Conservation (phyloP, 495 filamentous ascomycete species). For the Tricharina praecox region DNA sequence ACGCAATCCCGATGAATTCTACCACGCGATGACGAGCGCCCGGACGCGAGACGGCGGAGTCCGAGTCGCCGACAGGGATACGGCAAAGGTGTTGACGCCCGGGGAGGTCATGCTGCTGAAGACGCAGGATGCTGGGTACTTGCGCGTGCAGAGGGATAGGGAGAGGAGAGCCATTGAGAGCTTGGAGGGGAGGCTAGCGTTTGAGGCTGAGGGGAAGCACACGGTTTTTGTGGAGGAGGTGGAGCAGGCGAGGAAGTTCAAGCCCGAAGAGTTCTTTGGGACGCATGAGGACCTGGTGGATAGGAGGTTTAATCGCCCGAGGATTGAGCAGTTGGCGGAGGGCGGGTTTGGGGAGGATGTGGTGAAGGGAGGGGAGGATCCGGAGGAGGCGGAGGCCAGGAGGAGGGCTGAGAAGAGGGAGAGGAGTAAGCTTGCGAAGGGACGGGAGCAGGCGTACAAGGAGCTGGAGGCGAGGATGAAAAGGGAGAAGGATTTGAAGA, state of each 20-base stretch:
- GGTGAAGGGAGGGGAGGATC: conserved; percentile 8
- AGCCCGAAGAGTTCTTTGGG: conserved; percentile 27
- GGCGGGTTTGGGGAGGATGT: conserved; percentile 4
- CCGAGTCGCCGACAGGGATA: conserved; percentile 37
- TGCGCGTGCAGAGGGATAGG: conserved; percentile 49
- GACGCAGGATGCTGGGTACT: conserved; percentile 85
- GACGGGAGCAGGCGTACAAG: conserved; percentile 33
- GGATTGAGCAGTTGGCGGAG: conserved; percentile 15
- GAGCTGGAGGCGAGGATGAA: conserved; percentile 49
- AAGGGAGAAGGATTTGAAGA: conserved; percentile 50
- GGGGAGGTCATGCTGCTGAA: conserved; percentile 77
- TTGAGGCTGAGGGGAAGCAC: conserved; percentile 2
- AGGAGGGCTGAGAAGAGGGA: conserved; percentile 36
- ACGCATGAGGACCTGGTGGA: conserved; percentile 25
- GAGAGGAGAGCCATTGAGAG: conserved; percentile 40
- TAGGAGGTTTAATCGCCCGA: conserved; percentile 24
- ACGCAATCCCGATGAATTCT: conserved; percentile 92
- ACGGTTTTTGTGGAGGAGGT: conserved; percentile 29
- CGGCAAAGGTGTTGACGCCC: conserved; percentile 30
- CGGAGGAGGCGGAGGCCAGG: conserved; percentile 15
- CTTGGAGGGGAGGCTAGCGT: conserved; percentile 4
- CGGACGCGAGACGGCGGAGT: conserved; percentile 44
- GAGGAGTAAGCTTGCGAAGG: conserved; percentile 33
- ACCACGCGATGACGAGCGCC: conserved; percentile 67
- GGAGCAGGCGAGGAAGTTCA: conserved; percentile 31